Evolutionary conservation across 306 rosid species (phyloP), one percentile per base, ranked within the genome.

Genomic region (Casuarina glauca): DNA sequence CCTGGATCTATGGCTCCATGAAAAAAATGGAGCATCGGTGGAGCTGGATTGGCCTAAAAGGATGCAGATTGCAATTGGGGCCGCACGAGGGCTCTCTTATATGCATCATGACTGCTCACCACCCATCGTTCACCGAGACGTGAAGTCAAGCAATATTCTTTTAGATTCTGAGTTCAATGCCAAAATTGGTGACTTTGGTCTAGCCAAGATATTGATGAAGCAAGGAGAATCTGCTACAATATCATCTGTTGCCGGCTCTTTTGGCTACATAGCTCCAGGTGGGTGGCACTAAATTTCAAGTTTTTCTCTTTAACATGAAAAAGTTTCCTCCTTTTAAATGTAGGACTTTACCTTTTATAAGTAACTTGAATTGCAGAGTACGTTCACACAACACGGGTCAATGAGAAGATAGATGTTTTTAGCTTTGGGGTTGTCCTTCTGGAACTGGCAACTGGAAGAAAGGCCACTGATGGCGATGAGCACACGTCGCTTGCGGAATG

Each of bases 181-280:
- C 26, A 88, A 90, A 86, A 89, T 92, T 38, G 93, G 97, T 32
- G 97, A 95, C 75, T 95, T 95, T 71, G 98, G 98, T 36, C 81
- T 95, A 4, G 97, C 97, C n/a, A 92, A 77, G 89, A 75, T 89
- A 78, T 78, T 94, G 81, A 70, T 84, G 73, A 89, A 79, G 67
- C 89, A 93, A n/a, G 97, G 91, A 67, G 93, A 92, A 77, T 80
- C 87, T 49, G 89, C 90, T 20, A 89, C 92, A 6, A 79, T 89
- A 91, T 95, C 98, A 9, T 49, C 86, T 43, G 91, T 92, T 9
- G 91, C 87, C 12, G 98, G 98, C n/a, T 88, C 98, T 20, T 76
- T 92, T 45, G 98, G 98, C 81, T 95, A 95, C 83, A 84, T 95
- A 78, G 98, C 98, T 79, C 98, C 98, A 82, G 97, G 97, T 94